Conservation (phyloP, 768 basidiomycete genomes). For the Lactarius psammicola region DNA sequence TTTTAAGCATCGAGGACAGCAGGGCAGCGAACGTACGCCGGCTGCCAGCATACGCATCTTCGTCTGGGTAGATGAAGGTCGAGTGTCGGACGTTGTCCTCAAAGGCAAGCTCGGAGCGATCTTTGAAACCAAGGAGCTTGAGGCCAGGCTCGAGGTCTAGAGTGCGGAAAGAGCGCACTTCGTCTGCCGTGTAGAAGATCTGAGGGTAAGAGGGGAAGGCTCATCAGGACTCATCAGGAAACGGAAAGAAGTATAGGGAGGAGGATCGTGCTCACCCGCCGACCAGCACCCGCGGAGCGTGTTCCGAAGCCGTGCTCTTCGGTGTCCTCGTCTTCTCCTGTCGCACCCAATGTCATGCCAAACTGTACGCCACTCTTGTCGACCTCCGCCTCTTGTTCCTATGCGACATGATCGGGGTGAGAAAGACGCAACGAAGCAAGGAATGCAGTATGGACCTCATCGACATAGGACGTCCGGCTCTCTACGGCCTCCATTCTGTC, state of each 20-base stretch:
- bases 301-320: slow-evolving; percentile 38
- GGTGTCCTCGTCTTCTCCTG: slow-evolving; percentile 37
- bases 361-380: slow-evolving; percentile 39
- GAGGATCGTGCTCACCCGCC: slow-evolving; percentile 45
- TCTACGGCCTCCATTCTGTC: slow-evolving; percentile 75
- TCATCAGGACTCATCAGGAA: neutral
- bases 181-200: slow-evolving; percentile 85
- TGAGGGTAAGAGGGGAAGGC: slow-evolving; percentile 34
- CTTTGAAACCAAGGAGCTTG: slow-evolving; percentile 91
- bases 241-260: neutral
- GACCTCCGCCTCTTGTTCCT: slow-evolving; percentile 40
- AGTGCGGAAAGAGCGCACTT: slow-evolving; percentile 78
- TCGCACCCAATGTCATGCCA: slow-evolving; percentile 44
- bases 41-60: slow-evolving; percentile 86
- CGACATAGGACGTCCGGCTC: slow-evolving; percentile 68
- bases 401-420: slow-evolving; percentile 1
- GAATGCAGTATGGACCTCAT: slow-evolving; percentile 53
- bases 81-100: slow-evolving; percentile 94
- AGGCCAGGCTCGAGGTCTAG: slow-evolving; percentile 79
- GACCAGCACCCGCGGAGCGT: slow-evolving; percentile 47
- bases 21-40: slow-evolving; percentile 90
- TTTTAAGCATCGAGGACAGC: slow-evolving; percentile 75
- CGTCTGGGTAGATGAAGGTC: slow-evolving; percentile 88
- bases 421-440: neutral
- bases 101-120: slow-evolving; percentile 62